phyloP scores from a whole-genome alignment of 23 red algal species.

The Cyanidium caldarium region DNA sequence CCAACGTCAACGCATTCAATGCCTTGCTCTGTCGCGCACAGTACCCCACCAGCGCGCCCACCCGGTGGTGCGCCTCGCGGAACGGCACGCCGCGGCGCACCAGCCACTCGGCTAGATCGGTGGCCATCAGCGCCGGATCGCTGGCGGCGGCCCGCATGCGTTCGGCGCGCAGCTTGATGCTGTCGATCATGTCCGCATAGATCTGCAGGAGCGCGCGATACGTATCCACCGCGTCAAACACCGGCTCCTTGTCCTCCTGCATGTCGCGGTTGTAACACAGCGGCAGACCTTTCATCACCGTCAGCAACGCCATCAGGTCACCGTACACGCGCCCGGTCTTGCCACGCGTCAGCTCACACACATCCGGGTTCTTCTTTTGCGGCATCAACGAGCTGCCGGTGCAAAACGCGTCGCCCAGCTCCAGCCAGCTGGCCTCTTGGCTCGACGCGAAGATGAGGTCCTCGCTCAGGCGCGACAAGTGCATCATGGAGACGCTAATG shows the following conservation, averaged over 20 bases:
- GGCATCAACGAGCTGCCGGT: slow-evolving; percentile 95
- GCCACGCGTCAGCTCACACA: slow-evolving; percentile 86
- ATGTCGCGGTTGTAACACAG: slow-evolving; percentile 98
- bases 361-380: slow-evolving; percentile 99
- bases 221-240: slow-evolving; percentile 88
- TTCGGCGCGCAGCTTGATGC: slow-evolving; percentile 55
- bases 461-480: slow-evolving; percentile 71
- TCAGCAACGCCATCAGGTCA: slow-evolving; percentile 48
- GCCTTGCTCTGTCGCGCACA: slow-evolving; percentile 23
- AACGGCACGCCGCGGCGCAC: slow-evolving; percentile 85
- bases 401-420: slow-evolving; percentile 89
- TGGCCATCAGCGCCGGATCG: slow-evolving; percentile 94
- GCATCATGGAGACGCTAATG: slow-evolving; percentile 76
- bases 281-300: slow-evolving; percentile 90
- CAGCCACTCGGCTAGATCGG: slow-evolving; percentile 97
- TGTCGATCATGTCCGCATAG: slow-evolving; percentile 56
- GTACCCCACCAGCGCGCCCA: slow-evolving; percentile 64
- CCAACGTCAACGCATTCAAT: slow-evolving; percentile 53
- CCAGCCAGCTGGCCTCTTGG: slow-evolving; percentile 83
- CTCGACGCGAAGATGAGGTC: slow-evolving; percentile 94
- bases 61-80: slow-evolving; percentile 83
- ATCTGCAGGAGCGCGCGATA: slow-evolving; percentile 61
- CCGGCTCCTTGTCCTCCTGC: slow-evolving; percentile 97
- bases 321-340: slow-evolving; percentile 74
- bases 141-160: slow-evolving; percentile 63